Evolutionary conservation across 2,329 filamentous ascomycete genomes (phyloP), one percentile per base, ranked within the genome.

Genomic region (Stylonectria norvegica): DNA sequence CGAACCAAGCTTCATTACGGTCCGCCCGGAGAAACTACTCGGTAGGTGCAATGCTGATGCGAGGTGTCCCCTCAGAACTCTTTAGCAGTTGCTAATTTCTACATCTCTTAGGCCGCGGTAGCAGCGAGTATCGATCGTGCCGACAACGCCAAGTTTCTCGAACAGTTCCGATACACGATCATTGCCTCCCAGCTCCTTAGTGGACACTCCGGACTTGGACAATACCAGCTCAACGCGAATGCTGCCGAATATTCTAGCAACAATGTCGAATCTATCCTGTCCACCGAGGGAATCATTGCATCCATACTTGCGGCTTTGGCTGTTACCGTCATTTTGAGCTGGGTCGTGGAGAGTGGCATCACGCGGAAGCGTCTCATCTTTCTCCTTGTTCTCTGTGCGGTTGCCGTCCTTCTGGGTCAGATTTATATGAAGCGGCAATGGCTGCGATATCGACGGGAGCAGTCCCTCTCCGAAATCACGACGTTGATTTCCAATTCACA

Each of bases 101-200:
- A 9, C 5, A 17, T 12, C 10, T 9, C 51, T 25, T 57, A 87
- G 83, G 77, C 75, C 55, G 84, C 78, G 8, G 76, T 90, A 42
- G 85, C 85, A 50, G 82, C 83, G 28, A 78, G 79, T 46, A 76
- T 95, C 48, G 83, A 86, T 40, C 76, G 83, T 50, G 81, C 79
- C 53, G 89, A 95, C 55, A 94, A 90, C 60, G 77, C 84, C 52
- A 83, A 83, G 51, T 95, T 96, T 57, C 75, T 95, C 43, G 90
- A 96, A 65, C 86, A 89, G 59, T 96, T 96, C 58, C 86, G 90
- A 49, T 96, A 96, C 66, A 85, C 87, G 16, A 87, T 96, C 50
- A 86, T 96, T 58, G 89, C 89, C 36, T 96, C 90, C 16, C 89
- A 95, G 61, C 76, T 96, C 11, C 73, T 96, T 28, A 89, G 81